Conservation (phyloP, 768 basidiomycete species). For the Tremella mesenterica region DNA sequence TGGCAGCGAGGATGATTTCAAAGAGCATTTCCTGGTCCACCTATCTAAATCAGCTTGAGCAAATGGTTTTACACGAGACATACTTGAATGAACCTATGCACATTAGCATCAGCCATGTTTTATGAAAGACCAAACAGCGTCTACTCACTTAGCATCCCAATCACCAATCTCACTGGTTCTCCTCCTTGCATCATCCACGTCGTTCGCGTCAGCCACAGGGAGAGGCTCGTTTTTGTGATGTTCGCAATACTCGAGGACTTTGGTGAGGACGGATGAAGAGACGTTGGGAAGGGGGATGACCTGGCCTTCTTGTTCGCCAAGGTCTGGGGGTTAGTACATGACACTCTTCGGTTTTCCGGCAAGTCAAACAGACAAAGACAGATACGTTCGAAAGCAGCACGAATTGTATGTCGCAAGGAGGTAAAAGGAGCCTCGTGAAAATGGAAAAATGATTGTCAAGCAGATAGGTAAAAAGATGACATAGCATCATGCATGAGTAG, state of each 20-base stretch:
- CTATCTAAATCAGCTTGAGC: constrained; percentile 11
- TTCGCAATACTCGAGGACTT: constrained; percentile 99
- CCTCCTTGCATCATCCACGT: constrained; percentile 86
- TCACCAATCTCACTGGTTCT: constrained; percentile 97
- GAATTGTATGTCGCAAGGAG: too few relatives aligned
- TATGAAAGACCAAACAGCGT: neutral
- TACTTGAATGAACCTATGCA: constrained; percentile 44
- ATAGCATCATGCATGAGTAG: too few relatives aligned
- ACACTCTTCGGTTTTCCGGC: too few relatives aligned
- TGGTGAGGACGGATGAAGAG: constrained; percentile 31
- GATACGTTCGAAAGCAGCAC: too few relatives aligned
- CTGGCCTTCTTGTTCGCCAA: constrained; percentile 27
- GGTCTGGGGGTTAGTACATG: too few relatives aligned
- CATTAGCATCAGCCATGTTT: neutral
- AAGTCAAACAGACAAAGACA: too few relatives aligned
- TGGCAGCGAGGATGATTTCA: constrained; percentile 98
- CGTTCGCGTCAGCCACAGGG: constrained; percentile 53
- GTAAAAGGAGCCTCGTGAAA: too few relatives aligned
- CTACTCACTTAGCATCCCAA: constrained; percentile 77
- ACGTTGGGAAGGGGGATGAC: constrained; percentile 41
- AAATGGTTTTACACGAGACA: neutral
- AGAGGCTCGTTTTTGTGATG: constrained; percentile 97
- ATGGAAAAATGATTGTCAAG: too few relatives aligned
- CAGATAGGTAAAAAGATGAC: too few relatives aligned
- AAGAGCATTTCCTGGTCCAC: constrained; percentile 99